Evolutionary conservation across 306 rosid genomes (phyloP), one percentile per base, ranked within the genome.

Genomic region (Casuarina glauca): DNA sequence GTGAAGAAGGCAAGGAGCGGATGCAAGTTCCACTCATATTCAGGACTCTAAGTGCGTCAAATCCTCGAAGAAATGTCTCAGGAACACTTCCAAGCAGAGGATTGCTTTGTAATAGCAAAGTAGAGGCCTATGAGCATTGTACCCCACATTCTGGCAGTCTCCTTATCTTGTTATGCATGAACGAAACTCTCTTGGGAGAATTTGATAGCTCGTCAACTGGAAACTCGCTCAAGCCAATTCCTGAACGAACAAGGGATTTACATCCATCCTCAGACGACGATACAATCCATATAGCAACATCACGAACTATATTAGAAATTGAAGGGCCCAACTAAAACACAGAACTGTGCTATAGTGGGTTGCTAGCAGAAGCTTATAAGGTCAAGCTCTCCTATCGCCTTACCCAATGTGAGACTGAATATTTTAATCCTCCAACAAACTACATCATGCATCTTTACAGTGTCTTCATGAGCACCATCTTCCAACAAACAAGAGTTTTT

Each of bases 171-270:
- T 79, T 79, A 8, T 62, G 15, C 82, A 51, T 63, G 55, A 72
- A 63, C 12, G 82, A 61, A 42, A 62, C 67, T 79, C 82, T 73
- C 64, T 9, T 32, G 55, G 50, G 39, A 51, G 78, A 61, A 32
- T 79, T 45, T 42, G 53, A 79, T 9, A 51, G 15, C 55, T 72
- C 68, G 2, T 1, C 19, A 51, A 11, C 55, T 42, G 58, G 62
- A 15, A 79, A 42, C 74, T 61, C 68, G 44, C 73, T 51, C 6
- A 72, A 57, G 11, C 26, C 77, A 8, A 79, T 72, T 20, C 82
- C 78, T 16, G 82, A 62, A 9, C 39, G 57, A 19, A 79, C 77
- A 26, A 62, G 64, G 16, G 54, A 79, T 53, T 72, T 51, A 20
- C 10, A 15, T 2, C 13, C 48, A 39, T 63, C 78, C 57, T 43